These are phyloP conservation scores for Mucuna pruriens DNA, from an alignment of 306 rosid species.

Conservation along the genomic window DNA sequence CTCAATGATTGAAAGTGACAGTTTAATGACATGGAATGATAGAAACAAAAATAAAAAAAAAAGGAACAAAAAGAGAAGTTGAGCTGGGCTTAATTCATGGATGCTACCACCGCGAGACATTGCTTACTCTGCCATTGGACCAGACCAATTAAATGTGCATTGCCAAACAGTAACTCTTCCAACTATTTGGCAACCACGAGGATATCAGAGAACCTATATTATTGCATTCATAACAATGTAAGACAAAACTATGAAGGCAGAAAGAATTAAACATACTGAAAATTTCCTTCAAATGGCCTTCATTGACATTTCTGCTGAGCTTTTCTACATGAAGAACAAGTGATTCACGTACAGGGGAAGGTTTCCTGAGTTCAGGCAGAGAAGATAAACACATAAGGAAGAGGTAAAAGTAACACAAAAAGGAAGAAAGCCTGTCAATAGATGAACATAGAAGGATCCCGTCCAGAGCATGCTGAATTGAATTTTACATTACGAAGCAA, in stretches of 20 bases:
- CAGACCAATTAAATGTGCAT: not conserved
- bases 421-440: not conserved
- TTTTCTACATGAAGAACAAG: conserved; percentile 85
- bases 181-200: not conserved
- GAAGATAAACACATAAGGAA: conserved; percentile 13
- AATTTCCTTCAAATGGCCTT: conserved; percentile 92
- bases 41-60: not conserved
- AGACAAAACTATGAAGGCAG: conserved; percentile 14
- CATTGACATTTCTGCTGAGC: conserved; percentile 95
- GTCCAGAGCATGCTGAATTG: not conserved
- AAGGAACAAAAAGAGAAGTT: not conserved
- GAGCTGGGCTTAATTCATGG: not conserved
- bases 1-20: not conserved
- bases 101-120: conserved; percentile 6
- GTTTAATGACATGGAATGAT: not conserved
- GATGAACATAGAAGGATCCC: not conserved
- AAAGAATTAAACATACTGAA: conserved; percentile 66
- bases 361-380: conserved; percentile 64
- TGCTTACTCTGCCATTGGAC: not conserved
- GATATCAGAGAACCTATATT: conserved; percentile 20
- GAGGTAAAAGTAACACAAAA: not conserved
- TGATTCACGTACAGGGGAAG: conserved; percentile 84
- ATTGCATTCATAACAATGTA: not conserved
- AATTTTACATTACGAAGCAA: conserved; percentile 7
- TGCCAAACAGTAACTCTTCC: not conserved